Conservation (phyloP, 208 protist genomes). For the Strigomonas culicis region DNA sequence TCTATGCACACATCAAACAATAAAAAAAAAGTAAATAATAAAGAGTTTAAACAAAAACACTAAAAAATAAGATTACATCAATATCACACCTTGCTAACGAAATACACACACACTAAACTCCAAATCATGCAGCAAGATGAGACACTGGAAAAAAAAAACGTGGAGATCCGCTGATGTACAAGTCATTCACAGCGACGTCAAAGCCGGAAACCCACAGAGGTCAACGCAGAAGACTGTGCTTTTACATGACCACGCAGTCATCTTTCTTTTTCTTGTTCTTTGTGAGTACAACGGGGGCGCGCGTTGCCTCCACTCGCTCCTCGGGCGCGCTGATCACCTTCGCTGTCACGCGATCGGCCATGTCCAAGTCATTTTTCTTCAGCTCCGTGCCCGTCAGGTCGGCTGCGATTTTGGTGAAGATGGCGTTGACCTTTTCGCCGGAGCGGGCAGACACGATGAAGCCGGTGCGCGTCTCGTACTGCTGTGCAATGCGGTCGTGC, state of each 20-base stretch:
- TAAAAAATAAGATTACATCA: constrained; percentile 6
- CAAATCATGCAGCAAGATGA: no score
- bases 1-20: no score
- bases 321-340: constrained; percentile 39
- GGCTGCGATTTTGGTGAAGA: constrained; percentile 85
- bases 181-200: no score
- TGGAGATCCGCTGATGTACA: no score
- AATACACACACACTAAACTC: no score
- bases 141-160: no score
- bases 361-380: constrained; percentile 67
- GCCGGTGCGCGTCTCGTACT: constrained; percentile 43
- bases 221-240: not conserved
- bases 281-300: constrained; percentile 13
- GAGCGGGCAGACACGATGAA: constrained; percentile 90
- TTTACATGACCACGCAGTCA: constrained; percentile 47
- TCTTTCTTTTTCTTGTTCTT: constrained; percentile 29
- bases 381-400: constrained; percentile 78
- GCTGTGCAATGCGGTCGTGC: constrained; percentile 63
- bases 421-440: constrained; percentile 81
- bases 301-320: constrained; percentile 24
- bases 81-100: no score
- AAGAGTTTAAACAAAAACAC: not conserved
- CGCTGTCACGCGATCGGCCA: constrained; percentile 42
- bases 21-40: no score
- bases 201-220: no score